Conservation (phyloP, 106 monocot genomes). For the Dendrobium nobile region DNA sequence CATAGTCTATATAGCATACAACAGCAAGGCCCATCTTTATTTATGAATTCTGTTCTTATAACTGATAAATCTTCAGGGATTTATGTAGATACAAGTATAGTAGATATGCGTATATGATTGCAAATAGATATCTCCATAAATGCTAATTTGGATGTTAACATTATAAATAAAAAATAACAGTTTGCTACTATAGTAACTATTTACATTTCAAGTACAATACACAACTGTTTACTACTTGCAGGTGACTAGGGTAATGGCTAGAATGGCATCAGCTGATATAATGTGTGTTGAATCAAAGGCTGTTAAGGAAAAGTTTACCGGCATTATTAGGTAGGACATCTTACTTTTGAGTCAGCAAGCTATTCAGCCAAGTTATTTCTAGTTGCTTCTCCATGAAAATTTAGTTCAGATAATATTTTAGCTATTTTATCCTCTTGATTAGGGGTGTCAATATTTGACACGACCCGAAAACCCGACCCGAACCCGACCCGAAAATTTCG, state of each 20-base stretch:
- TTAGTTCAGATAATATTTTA: background rate
- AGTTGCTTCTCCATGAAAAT: background rate
- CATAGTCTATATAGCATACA: too few species aligned
- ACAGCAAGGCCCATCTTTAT: too few species aligned
- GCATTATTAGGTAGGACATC: conserved; percentile 58
- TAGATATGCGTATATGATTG: background rate
- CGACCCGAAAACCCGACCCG: too few species aligned
- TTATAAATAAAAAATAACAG: too few species aligned
- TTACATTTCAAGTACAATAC: background rate
- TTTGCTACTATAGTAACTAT: background rate
- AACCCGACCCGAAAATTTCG: too few species aligned
- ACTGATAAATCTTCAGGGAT: background rate
- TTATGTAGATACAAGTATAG: background rate
- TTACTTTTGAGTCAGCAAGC: background rate
- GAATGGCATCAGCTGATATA: conserved; percentile 81
- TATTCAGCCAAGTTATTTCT: background rate
- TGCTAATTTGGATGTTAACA: background rate
- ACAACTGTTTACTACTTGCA: conserved; percentile 9
- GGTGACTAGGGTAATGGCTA: conserved; percentile 96
- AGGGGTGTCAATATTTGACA: too few species aligned
- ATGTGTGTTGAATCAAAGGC: conserved; percentile 86
- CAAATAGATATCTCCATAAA: background rate
- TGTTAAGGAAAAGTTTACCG: conserved; percentile 84
- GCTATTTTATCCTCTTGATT: too few species aligned
- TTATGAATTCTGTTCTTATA: background rate